These are phyloP conservation scores for Stenogyne calaminthoides DNA, from an alignment of 305 asterid species.

Conservation along the genomic window DNA sequence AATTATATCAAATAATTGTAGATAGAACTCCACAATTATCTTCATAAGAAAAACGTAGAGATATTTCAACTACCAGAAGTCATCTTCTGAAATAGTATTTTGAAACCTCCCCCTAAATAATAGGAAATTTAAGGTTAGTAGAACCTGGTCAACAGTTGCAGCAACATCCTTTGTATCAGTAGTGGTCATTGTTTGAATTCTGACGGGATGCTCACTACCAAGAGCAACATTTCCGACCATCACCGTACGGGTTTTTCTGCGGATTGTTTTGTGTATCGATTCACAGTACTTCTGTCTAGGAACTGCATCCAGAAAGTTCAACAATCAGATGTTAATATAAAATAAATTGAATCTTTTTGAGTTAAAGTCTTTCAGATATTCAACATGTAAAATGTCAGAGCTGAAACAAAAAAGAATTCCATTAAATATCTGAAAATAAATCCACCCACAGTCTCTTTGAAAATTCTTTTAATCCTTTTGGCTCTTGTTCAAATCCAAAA, in stretches of 20 bases:
- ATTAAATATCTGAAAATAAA: neutral
- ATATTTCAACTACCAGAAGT: neutral
- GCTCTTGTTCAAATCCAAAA: neutral
- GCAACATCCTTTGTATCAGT: conserved; percentile 96
- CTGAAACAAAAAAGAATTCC: neutral
- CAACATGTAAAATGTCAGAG: neutral
- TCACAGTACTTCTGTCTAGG: conserved; percentile 97
- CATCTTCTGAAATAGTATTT: conserved; percentile 3
- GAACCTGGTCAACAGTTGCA: conserved; percentile 96
- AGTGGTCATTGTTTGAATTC: conserved; percentile 98
- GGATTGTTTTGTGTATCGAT: conserved; percentile 78
- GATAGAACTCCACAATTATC: neutral
- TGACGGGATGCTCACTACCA: conserved; percentile 96
- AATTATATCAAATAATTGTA: neutral
- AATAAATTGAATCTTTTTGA: neutral
- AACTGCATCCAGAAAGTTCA: conserved; percentile 52
- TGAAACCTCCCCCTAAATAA: neutral
- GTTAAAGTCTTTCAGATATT: neutral
- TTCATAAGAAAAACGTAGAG: neutral
- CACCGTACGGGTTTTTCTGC: conserved; percentile 94
- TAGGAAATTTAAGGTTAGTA: conserved; percentile 4
- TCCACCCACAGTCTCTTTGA: neutral
- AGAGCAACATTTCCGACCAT: conserved; percentile 98
- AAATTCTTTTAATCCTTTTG: neutral
- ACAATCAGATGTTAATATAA: conserved; percentile 26